Percentiles rank a stretch among this genome's conserved stretches.
These are phyloP conservation scores for Penicillium chermesinum DNA, from an alignment of 495 filamentous ascomycete species.

Conservation along the genomic window DNA sequence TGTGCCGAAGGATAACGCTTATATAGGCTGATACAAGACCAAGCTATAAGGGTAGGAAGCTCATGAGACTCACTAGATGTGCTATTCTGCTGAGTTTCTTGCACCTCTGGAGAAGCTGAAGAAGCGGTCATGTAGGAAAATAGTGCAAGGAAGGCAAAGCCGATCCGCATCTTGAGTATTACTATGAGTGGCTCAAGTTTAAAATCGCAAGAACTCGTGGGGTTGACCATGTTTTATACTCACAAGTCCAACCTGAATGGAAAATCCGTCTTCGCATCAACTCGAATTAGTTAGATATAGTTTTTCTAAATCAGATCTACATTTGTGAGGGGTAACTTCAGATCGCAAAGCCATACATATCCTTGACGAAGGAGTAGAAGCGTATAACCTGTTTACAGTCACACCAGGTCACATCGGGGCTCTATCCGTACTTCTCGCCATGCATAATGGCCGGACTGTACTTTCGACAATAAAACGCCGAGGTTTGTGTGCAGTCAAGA, in stretches of 20 bases:
- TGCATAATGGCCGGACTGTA: background rate
- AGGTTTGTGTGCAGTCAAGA: no score
- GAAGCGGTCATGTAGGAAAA: constrained; percentile 7
- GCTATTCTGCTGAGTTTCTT: background rate
- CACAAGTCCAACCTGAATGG: no score
- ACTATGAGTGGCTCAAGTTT: no score
- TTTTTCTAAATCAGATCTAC: background rate
- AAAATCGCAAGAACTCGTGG: no score
- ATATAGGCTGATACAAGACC: no score
- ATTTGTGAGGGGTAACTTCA: background rate
- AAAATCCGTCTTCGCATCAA: no score
- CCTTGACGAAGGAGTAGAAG: background rate
- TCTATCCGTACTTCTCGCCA: background rate
- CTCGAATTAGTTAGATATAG: no score
- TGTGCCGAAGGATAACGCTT: no score
- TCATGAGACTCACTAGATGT: no score
- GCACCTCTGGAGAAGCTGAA: background rate
- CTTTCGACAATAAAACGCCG: background rate
- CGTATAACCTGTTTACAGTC: constrained; percentile 2
- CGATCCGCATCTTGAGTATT: constrained; percentile 19
- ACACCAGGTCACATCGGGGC: constrained; percentile 14
- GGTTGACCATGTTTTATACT: no score
- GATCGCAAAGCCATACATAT: constrained; percentile 7
- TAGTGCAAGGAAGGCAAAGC: constrained; percentile 5
- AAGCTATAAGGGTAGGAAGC: no score